phyloP scores from a whole-genome alignment of 495 filamentous ascomycete species.

The Mytilinidion resinicola region DNA sequence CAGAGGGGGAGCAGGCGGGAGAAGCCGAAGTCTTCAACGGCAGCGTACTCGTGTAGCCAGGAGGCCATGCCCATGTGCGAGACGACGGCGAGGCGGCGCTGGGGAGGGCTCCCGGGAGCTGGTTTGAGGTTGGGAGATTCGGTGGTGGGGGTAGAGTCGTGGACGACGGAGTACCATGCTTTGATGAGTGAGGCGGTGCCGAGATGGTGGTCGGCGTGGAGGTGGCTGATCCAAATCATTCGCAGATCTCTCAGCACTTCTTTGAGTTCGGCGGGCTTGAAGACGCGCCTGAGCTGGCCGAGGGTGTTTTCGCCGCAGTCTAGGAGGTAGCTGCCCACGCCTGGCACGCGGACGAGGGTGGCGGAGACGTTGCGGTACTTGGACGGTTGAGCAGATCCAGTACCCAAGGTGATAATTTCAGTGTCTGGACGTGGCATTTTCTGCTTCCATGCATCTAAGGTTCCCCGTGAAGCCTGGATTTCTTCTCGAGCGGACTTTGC shows the following conservation, averaged over 20 bases:
- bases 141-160: constrained; percentile 21
- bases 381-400: constrained; percentile 79
- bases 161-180: constrained; percentile 59
- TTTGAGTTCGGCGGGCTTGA: constrained; percentile 53
- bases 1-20: constrained; percentile 48
- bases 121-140: background rate
- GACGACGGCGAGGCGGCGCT: constrained; percentile 52
- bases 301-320: constrained; percentile 92
- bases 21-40: constrained; percentile 71
- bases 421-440: constrained; percentile 62
- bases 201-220: constrained; percentile 95
- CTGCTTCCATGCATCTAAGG: constrained; percentile 36
- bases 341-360: constrained; percentile 78
- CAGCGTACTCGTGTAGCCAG: constrained; percentile 71
- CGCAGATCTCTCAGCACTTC: constrained; percentile 70
- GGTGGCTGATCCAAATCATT: constrained; percentile 87
- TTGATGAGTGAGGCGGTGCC: constrained; percentile 71
- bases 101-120: constrained; percentile 4
- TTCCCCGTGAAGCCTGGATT: constrained; percentile 31
- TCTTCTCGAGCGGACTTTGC: constrained; percentile 43
- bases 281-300: constrained; percentile 79
- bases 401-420: constrained; percentile 82
- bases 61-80: constrained; percentile 58
- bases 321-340: constrained; percentile 73
- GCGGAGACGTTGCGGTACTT: constrained; percentile 93